Evolutionary conservation across 192 early-diverging fungal genomes (phyloP).

Genomic region (Nowakowskiella sp.): DNA sequence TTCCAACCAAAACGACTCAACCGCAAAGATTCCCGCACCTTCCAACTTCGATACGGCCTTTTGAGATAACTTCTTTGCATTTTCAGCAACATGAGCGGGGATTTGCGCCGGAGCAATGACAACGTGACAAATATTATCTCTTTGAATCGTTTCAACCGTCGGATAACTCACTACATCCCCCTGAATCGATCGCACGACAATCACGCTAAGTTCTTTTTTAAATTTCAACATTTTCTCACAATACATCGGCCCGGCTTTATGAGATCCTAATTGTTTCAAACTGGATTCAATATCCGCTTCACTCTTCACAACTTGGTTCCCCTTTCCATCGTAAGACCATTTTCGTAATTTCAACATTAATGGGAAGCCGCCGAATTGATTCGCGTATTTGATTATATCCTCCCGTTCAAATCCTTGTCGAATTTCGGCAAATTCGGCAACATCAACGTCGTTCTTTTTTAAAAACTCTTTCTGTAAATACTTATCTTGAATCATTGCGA

Average conservation of each 20-base stretch:
- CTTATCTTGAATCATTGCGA: conserved; percentile 94
- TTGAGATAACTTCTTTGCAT: conserved; percentile 76
- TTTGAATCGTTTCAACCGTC: conserved; percentile 94
- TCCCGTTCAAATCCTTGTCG: conserved; percentile 35
- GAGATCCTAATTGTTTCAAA: conserved; percentile 43
- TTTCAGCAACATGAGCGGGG: conserved; percentile 62
- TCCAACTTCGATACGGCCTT: conserved; percentile 65
- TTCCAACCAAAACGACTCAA: conserved; percentile 94
- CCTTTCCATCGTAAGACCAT: conserved; percentile 90
- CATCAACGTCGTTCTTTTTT: conserved; percentile 52
- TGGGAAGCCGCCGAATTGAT: conserved; percentile 62
- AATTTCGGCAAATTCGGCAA: conserved; percentile 61
- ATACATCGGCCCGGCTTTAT: conserved; percentile 62
- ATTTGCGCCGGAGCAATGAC: conserved; percentile 96
- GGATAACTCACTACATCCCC: conserved; percentile 80
- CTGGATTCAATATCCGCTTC: conserved; percentile 58
- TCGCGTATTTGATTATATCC: conserved; percentile 31
- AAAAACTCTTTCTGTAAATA: conserved; percentile 82
- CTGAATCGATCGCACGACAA: conserved; percentile 77
- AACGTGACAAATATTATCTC: conserved; percentile 92
- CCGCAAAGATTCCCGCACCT: conserved; percentile 89
- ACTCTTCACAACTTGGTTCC: conserved; percentile 81
- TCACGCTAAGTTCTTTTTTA: conserved; percentile 88
- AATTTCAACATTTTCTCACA: conserved; percentile 93
- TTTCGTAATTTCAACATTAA: conserved; percentile 94